These are phyloP conservation scores for Paraphysoderma sedebokerense DNA, from an alignment of 371 early-diverging fungal species.

Conservation along the genomic window DNA sequence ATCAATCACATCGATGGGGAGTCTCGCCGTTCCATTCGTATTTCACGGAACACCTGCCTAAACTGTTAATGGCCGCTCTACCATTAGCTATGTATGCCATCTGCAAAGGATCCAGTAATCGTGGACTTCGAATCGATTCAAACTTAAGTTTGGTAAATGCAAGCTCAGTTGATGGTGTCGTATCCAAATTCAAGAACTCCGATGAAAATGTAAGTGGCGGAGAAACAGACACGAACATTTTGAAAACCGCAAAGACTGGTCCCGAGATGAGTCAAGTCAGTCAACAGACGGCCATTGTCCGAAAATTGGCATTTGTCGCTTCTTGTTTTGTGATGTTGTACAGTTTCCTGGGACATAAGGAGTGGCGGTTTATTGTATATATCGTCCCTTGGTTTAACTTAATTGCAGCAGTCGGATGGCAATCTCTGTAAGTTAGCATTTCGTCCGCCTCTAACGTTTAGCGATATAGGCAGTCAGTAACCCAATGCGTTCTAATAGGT, in stretches of 20 bases:
- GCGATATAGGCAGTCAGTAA: neutral
- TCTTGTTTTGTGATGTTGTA: slow-evolving; percentile 37
- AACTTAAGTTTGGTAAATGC: no score
- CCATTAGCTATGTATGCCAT: slow-evolving; percentile 35
- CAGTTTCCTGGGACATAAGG: slow-evolving; percentile 79
- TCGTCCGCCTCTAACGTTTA: neutral
- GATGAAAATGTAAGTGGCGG: no score
- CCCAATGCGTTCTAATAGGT: slow-evolving; percentile 12
- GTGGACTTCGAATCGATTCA: no score
- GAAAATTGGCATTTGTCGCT: neutral
- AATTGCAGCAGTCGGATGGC: slow-evolving; percentile 40
- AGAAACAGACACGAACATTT: no score
- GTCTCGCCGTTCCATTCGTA: slow-evolving; percentile 57
- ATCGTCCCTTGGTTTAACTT: slow-evolving; percentile 68
- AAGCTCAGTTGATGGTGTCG: no score
- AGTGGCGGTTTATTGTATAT: slow-evolving; percentile 89
- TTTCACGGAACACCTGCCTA: slow-evolving; percentile 49
- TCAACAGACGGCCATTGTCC: no score
- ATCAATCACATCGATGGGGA: slow-evolving; percentile 71
- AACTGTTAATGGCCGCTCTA: slow-evolving; percentile 43
- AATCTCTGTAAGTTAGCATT: slow-evolving; percentile 11
- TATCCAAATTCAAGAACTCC: no score
- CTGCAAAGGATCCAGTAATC: no score
- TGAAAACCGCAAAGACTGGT: no score
- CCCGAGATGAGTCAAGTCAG: no score